Evolutionary conservation across 371 early-diverging fungal species (phyloP), one percentile per base, ranked within the genome.

Genomic region (Mucor plumbeus): DNA sequence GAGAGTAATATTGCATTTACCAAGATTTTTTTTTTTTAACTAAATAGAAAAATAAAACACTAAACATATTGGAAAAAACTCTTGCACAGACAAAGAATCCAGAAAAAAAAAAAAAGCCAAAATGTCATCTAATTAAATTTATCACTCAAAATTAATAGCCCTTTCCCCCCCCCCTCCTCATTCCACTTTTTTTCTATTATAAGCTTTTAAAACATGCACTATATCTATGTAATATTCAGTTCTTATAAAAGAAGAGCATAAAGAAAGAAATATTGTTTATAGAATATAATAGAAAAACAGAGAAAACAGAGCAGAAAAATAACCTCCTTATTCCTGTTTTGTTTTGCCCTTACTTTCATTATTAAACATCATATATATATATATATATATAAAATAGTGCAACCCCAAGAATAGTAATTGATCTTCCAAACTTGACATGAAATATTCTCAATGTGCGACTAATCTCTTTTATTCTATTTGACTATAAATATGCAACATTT

Each of bases 241-340:
- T 1, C 26, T 1, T 26, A 26, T 26, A 26, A 3, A 26, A 26
- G 8, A 47, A 9, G 53, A 53, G 13, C 10, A 13, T 11, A 31
- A 31, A 31, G 53, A 26, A 26, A 53, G 26, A 31, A 31, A 53
- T 26, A 21, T 14, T 53, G 14, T 11, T 5, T 14, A 31, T 53
- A 38, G 1, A 38, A 11, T 11, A 7, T 5, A 11, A 11, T 38
- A 7, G 4, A 38, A 9, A 48, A 10, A 48, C 8, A 48, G 21
- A 48, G 19, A 48, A 19, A 48, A 7, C 19, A 7, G 10, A 31
- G 13, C 11, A 41, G 4, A 15, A 50, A 50, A 5, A 7, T 2
- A 50, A 9, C 53, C 53, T 53, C 53, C 53, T 31, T 53, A 53
- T 53, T 53, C 26, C 26, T 53, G 31, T n/a, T n/a, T n/a, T n/a